Base-by-base conservation (phyloP, 1,284 basidiomycete species). In the Lentinula novae-zelandiae region DNA sequence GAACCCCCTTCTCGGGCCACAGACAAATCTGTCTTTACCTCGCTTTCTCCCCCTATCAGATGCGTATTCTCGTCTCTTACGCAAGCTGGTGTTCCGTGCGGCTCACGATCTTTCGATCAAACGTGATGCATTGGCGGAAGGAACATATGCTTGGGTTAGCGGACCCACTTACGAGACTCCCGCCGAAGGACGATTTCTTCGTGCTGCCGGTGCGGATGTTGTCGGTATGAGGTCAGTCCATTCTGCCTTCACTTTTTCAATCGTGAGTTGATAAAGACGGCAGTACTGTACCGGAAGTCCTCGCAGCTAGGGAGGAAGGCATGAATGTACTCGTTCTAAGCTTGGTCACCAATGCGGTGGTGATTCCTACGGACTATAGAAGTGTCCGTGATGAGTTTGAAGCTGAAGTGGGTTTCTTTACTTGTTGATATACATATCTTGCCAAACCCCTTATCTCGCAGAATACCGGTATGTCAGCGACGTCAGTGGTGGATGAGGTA, bases 161-260 rank as follows among this genome's bases (percentile, higher is more conserved):
- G 91, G 90, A 0, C 92, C 92, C 0, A 89, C 90, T 4, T 95
- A 94, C 71, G 93, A 95, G 73, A 90, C 89, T 0, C 84, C 89
- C 1, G 90, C 89, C 0, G 91, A 93, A 67, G 91, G 91, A n/a
- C 76, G 84, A 49, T 84, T 92, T 70, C 73, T 93, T 53, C 77
- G 89, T 22, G 73, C 73, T n/a, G 83, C 82, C 0, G 92, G 91
- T 4, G 91, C 85, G 3, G 91, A 93, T 67, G 89, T 93, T 7
- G 92, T 94, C 1, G 92, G 92, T 2, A 94, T 95, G 92, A 92
- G 44, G 44, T 46, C 17, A 20, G 44, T 46, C 44, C 4, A 4
- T 46, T 9, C 44, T 46, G 3, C 17, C 44, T 22, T 3, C 44
- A 8, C 4, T 20, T 22, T 46, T 7, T 20, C 17, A 20, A 20